Percentiles rank a stretch among this genome's conserved stretches.
These are phyloP conservation scores for Nannizziopsis arthrosporioides DNA, from an alignment of 2,329 filamentous ascomycete species.

Conservation along the genomic window DNA sequence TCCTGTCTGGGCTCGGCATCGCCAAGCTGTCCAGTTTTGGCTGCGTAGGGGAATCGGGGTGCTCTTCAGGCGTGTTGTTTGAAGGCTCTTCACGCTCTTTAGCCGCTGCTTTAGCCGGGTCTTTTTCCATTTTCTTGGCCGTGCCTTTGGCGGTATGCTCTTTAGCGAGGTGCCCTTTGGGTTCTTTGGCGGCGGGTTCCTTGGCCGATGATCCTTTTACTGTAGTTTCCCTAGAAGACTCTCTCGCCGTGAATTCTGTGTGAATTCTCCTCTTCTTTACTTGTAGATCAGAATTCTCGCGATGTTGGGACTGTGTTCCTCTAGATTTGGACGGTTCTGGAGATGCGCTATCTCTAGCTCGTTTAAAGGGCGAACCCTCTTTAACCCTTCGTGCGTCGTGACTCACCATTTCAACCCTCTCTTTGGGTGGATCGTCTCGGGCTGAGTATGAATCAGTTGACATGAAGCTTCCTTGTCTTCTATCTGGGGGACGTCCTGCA, in stretches of 20 bases:
- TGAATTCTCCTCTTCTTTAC: slow-evolving; percentile 36
- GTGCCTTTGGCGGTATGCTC: too few relatives aligned
- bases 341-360: slow-evolving; percentile 32
- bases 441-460: slow-evolving; percentile 33
- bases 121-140: too few relatives aligned
- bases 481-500: slow-evolving; percentile 31
- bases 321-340: slow-evolving; percentile 30
- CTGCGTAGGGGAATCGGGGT: slow-evolving; percentile 16
- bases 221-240: neutral
- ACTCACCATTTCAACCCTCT: slow-evolving; percentile 22
- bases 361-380: slow-evolving; percentile 26
- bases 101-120: too few relatives aligned
- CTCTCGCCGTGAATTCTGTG: slow-evolving; percentile 28
- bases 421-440: slow-evolving; percentile 27
- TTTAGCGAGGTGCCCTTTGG: too few relatives aligned
- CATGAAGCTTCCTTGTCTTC: slow-evolving; percentile 26
- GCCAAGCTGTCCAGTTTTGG: slow-evolving; percentile 15
- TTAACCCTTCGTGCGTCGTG: slow-evolving; percentile 18
- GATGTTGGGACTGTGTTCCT: slow-evolving; percentile 23
- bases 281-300: slow-evolving; percentile 23
- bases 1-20: slow-evolving; percentile 17
- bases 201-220: too few relatives aligned
- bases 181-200: too few relatives aligned
- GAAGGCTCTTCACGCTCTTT: slow-evolving; percentile 13
- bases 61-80: slow-evolving; percentile 21